Percentiles rank a stretch among this genome's conserved stretches.
Conservation (phyloP, 2,329 filamentous ascomycete species). For the Colletotrichum sp. region DNA sequence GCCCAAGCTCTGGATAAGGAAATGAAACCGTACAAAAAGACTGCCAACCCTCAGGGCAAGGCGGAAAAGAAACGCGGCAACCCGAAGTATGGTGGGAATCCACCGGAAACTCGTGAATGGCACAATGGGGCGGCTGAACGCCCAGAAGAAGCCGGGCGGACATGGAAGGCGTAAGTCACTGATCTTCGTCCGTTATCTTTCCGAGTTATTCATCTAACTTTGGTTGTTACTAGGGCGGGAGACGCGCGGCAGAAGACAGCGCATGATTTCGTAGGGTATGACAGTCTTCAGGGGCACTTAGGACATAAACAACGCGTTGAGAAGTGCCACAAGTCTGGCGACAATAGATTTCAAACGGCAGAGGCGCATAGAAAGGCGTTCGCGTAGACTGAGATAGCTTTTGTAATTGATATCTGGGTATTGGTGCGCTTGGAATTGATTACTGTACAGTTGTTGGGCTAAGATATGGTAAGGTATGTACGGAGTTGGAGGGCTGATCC, state of each 20-base stretch:
- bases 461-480: background rate
- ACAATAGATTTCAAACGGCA: background rate
- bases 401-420: background rate
- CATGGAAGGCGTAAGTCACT: background rate
- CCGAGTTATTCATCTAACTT: background rate
- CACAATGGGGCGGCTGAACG: background rate
- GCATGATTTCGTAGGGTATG: background rate
- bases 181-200: fast-evolving
- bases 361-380: background rate
- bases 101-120: background rate
- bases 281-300: background rate
- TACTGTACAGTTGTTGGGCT: background rate
- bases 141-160: background rate
- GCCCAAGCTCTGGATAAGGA: background rate
- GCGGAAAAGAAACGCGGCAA: background rate
- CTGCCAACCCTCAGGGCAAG: background rate
- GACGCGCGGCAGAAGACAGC: background rate
- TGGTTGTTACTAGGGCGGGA: background rate
- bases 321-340: background rate
- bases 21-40: background rate
- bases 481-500: fast-evolving
- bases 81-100: background rate
- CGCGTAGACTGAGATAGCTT: background rate
- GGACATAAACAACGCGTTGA: background rate
- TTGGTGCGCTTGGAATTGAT: background rate